These are phyloP conservation scores for Cenchrus purpureus DNA, from an alignment of 176 grass and related monocot species.

Conservation along the genomic window DNA sequence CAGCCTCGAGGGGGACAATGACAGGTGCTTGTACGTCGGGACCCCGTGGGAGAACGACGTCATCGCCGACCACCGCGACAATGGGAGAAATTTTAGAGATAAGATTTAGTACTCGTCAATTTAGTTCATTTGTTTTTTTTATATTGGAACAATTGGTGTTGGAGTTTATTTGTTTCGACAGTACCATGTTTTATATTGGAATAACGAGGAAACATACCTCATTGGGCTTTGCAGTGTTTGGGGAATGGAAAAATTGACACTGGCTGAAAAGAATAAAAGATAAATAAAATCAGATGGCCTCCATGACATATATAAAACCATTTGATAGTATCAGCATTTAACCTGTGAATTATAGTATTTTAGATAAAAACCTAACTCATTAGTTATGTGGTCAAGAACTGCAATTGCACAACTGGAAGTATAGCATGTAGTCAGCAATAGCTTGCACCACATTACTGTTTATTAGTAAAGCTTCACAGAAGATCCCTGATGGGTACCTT, in stretches of 20 bases:
- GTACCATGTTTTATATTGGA: too few relatives aligned
- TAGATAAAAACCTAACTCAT: neutral
- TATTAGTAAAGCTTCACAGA: slow-evolving; percentile 28
- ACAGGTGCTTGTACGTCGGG: too few relatives aligned
- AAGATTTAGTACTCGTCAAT: neutral
- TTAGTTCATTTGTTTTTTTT: neutral
- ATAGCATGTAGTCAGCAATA: neutral
- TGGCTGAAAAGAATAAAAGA: neutral
- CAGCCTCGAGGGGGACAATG: too few relatives aligned
- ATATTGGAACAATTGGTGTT: neutral
- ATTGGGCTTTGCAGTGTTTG: too few relatives aligned
- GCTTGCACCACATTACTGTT: neutral
- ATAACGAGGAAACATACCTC: too few relatives aligned
- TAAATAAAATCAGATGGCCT: neutral
- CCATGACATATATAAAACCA: neutral
- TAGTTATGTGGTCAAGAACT: neutral
- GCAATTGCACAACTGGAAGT: neutral
- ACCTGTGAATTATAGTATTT: neutral
- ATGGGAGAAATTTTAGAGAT: too few relatives aligned
- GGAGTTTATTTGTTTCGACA: too few relatives aligned
- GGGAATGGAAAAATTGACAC: too few relatives aligned
- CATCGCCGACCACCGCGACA: too few relatives aligned
- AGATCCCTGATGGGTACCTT: slow-evolving; percentile 37
- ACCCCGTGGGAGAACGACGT: too few relatives aligned
- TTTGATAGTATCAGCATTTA: neutral